phyloP scores from a whole-genome alignment of 345 rosid species.

The Reutealis trisperma region DNA sequence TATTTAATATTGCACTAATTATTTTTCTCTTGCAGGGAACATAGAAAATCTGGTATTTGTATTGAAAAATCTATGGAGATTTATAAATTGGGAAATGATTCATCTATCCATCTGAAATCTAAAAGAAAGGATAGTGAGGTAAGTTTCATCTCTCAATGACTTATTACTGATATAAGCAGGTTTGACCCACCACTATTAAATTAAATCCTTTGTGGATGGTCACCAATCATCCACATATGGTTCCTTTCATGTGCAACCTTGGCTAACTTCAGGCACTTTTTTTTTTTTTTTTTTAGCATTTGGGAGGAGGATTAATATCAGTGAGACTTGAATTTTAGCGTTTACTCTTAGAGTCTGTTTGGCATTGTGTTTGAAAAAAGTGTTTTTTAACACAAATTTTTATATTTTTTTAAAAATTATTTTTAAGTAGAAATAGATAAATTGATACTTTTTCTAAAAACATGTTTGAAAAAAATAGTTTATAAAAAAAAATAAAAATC shows the following conservation, averaged over 20 bases:
- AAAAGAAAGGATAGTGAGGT: not conserved
- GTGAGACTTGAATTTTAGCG: too few species aligned
- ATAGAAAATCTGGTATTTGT: slow-evolving; percentile 18
- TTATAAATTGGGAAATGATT: slow-evolving; percentile 12
- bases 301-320: too few species aligned
- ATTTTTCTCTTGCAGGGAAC: slow-evolving; percentile 1
- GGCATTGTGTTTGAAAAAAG: too few species aligned
- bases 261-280: too few species aligned
- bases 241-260: not conserved
- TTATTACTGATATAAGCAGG: slow-evolving; percentile 3
- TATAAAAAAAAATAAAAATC: too few species aligned
- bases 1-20: not conserved
- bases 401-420: too few species aligned
- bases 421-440: too few species aligned
- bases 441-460: too few species aligned
- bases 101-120: slow-evolving; percentile 11
- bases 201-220: not conserved
- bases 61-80: not conserved
- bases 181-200: slow-evolving; percentile 15
- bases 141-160: slow-evolving; percentile 6
- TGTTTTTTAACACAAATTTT: too few species aligned
- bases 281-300: too few species aligned
- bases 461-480: too few species aligned
- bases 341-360: too few species aligned
- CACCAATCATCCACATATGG: not conserved